These are phyloP conservation scores for Kalanchoe fedtschenkoi DNA, from an alignment of 164 flowering plant genomes.

Conservation along the genomic window DNA sequence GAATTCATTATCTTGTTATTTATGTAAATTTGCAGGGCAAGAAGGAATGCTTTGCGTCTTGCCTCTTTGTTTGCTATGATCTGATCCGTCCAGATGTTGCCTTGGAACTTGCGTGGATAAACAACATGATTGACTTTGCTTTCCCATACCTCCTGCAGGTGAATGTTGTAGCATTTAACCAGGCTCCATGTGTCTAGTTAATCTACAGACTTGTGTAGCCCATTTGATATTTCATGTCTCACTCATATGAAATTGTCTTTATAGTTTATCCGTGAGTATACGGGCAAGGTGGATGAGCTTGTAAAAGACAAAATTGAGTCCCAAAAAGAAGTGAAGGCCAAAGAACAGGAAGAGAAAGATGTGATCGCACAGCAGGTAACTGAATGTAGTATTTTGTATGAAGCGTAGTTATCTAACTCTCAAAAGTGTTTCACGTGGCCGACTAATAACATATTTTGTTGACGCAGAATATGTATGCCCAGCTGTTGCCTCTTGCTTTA, in stretches of 20 bases:
- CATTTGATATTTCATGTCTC: too few relatives aligned
- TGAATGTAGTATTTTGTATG: neutral
- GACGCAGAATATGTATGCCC: conserved; percentile 80
- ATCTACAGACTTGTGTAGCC: too few relatives aligned
- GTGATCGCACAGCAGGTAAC: conserved; percentile 64
- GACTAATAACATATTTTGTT: neutral
- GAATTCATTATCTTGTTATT: neutral
- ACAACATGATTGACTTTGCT: too few relatives aligned
- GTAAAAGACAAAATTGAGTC: conserved; percentile 60
- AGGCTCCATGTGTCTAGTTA: too few relatives aligned
- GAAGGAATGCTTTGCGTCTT: conserved; percentile 73
- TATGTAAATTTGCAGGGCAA: conserved; percentile 40
- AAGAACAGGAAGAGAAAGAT: conserved; percentile 69
- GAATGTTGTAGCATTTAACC: too few relatives aligned
- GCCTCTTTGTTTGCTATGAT: too few relatives aligned
- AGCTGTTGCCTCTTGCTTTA: conserved; percentile 67
- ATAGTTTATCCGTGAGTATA: conserved; percentile 57
- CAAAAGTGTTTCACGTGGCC: neutral
- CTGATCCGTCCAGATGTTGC: conserved; percentile 80
- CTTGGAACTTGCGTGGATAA: conserved; percentile 93
- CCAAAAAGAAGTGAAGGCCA: too few relatives aligned
- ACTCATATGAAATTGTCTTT: neutral
- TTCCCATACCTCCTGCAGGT: conserved; percentile 97
- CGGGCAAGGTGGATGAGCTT: conserved; percentile 68
- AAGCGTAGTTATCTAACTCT: neutral